A percentile compares a stretch with the other conserved stretches of the same genome.
Evolutionary conservation across 2,329 filamentous ascomycete genomes (phyloP).

Genomic region (Colletotrichum plurivorum): DNA sequence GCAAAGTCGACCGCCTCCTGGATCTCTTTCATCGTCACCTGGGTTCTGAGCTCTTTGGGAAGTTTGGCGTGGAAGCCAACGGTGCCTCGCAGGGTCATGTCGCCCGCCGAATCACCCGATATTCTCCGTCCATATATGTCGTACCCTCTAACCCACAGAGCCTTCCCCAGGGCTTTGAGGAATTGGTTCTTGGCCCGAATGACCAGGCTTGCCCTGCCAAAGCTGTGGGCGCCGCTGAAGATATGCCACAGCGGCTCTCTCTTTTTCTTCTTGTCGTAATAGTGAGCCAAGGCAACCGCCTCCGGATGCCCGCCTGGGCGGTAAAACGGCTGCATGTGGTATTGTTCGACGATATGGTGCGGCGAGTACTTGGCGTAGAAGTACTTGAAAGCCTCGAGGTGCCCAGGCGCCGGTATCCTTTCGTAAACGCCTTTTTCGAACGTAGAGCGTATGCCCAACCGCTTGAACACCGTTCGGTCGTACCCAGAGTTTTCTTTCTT

Average conservation of each 20-base stretch:
- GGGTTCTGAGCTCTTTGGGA: not conserved
- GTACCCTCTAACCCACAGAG: constrained; percentile 24
- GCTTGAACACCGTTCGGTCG: too few relatives aligned
- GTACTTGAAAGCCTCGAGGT: not conserved
- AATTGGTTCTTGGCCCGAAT: constrained; percentile 12
- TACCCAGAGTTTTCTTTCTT: too few relatives aligned
- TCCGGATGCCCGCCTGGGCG: constrained; percentile 1
- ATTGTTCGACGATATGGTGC: constrained; percentile 17
- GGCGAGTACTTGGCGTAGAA: constrained; percentile 5
- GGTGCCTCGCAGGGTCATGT: constrained; percentile 18
- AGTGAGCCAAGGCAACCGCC: not conserved
- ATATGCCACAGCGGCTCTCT: constrained; percentile 22
- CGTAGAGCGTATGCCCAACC: not conserved
- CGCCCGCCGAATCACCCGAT: not conserved
- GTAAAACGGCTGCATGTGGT: constrained; percentile 1
- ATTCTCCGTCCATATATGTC: constrained; percentile 19
- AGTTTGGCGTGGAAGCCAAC: not conserved
- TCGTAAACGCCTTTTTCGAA: not conserved
- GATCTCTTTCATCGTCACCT: constrained; percentile 14
- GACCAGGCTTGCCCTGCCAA: not conserved
- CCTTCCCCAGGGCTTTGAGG: constrained; percentile 7
- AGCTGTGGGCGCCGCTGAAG: not conserved
- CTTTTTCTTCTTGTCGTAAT: constrained; percentile 26
- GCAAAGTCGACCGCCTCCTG: constrained; percentile 9
- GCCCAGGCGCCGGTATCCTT: not conserved